A percentile compares a stretch with the other conserved stretches of the same genome.
Evolutionary conservation across 495 filamentous ascomycete genomes (phyloP).

Genomic region (Annulohypoxylon nitens): DNA sequence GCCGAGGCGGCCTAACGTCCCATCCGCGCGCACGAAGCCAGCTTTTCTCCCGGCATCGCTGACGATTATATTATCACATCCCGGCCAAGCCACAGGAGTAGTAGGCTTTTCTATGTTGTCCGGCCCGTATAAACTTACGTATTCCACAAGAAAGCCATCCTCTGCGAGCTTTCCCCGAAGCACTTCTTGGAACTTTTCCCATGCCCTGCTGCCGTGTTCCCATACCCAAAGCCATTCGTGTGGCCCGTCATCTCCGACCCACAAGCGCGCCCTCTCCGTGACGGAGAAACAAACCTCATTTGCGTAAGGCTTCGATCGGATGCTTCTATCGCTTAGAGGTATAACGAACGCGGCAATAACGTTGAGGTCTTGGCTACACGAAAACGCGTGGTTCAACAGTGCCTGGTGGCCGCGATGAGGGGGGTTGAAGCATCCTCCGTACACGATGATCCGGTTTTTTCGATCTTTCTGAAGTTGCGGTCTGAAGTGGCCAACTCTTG

Average conservation of each 20-base stretch:
- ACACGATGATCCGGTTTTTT: slow-evolving; percentile 20
- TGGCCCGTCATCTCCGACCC: slow-evolving; percentile 15
- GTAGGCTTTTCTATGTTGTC: not conserved
- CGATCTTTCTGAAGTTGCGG: slow-evolving; percentile 7
- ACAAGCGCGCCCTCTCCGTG: not conserved
- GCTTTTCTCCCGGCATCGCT: slow-evolving; percentile 21
- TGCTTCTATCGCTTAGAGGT: not conserved
- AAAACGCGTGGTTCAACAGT: slow-evolving; percentile 16
- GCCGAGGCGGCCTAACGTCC: not conserved
- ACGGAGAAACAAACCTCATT: slow-evolving; percentile 1
- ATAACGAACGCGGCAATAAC: slow-evolving; percentile 25
- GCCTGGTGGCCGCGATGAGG: slow-evolving; percentile 16
- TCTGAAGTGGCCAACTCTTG: not conserved
- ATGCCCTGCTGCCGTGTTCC: not conserved
- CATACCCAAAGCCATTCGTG: slow-evolving; percentile 30
- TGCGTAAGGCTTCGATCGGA: not conserved
- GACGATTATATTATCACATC: slow-evolving; percentile 7
- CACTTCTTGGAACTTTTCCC: not conserved
- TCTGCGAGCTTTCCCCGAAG: not conserved
- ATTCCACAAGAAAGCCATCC: slow-evolving; percentile 19
- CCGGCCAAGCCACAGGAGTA: not conserved
- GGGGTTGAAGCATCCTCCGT: slow-evolving; percentile 32
- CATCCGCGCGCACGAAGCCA: slow-evolving; percentile 10
- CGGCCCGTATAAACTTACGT: slow-evolving; percentile 3
- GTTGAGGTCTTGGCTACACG: slow-evolving; percentile 20